phyloP scores from a whole-genome alignment of 441 rosid genomes.

The Kokia cookei region DNA sequence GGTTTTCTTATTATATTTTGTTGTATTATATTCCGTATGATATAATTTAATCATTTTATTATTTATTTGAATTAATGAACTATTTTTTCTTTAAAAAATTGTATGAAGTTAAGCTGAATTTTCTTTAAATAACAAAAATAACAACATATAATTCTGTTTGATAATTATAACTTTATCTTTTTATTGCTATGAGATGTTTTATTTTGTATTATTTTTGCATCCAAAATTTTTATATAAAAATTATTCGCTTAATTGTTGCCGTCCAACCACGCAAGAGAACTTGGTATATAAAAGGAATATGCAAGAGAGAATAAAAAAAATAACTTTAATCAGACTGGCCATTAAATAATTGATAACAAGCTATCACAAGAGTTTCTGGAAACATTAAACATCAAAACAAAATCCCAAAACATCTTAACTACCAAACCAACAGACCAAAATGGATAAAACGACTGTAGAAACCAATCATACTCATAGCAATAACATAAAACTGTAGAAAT shows the following conservation, averaged over 20 bases:
- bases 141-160: too few relatives aligned
- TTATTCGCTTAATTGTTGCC: not conserved
- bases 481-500: slow-evolving; percentile 12
- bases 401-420: slow-evolving; percentile 10
- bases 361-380: not conserved
- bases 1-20: too few relatives aligned
- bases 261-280: not conserved
- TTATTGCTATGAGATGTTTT: not conserved
- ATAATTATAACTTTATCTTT: too few relatives aligned
- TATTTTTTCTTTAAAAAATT: too few relatives aligned
- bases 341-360: not conserved
- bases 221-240: not conserved
- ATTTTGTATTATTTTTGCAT: not conserved
- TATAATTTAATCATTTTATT: too few relatives aligned
- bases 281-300: not conserved
- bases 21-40: not conserved
- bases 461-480: slow-evolving; percentile 20
- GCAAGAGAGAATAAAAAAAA: not conserved
- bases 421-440: slow-evolving; percentile 11
- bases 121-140: too few relatives aligned
- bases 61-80: too few relatives aligned
- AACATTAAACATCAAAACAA: slow-evolving; percentile 7
- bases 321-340: not conserved
- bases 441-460: slow-evolving; percentile 17
- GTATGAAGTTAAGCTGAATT: too few relatives aligned